Evolutionary conservation across 805 yeast genomes (phyloP).

Genomic region (Maudiozyma turicensis): DNA sequence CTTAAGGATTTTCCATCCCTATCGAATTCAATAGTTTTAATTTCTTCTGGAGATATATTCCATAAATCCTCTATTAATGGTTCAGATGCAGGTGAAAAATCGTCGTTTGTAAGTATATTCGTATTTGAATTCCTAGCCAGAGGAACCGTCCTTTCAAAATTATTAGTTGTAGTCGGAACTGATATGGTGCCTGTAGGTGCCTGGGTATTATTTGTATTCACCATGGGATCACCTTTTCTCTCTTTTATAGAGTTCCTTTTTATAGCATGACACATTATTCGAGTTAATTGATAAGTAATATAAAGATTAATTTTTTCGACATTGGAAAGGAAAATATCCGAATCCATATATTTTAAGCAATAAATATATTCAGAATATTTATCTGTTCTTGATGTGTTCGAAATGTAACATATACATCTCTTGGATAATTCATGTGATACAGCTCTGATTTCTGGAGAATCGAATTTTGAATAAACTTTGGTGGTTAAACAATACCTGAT

Average conservation of each 20-base stretch:
- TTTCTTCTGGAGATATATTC: background rate
- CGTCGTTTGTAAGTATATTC: background rate
- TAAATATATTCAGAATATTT: slow-evolving; percentile 4
- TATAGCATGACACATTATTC: slow-evolving; percentile 28
- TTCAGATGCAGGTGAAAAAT: background rate
- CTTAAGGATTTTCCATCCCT: background rate
- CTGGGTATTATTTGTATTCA: background rate
- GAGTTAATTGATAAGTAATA: slow-evolving; percentile 64
- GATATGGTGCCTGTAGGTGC: background rate
- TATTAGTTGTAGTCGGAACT: background rate
- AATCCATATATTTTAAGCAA: slow-evolving; percentile 21
- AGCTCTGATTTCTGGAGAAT: slow-evolving; percentile 43
- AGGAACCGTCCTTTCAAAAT: background rate
- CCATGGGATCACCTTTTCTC: background rate
- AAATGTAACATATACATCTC: slow-evolving; percentile 56
- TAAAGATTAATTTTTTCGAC: slow-evolving; percentile 66
- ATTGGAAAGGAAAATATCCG: slow-evolving; percentile 37
- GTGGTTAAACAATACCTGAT: slow-evolving; percentile 38
- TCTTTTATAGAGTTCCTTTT: background rate
- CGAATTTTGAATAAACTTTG: slow-evolving; percentile 18
- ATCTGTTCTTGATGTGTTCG: slow-evolving; percentile 28
- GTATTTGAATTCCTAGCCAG: background rate
- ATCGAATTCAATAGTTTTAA: slow-evolving; percentile 1
- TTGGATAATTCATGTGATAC: slow-evolving; percentile 62
- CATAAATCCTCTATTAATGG: background rate